Conservation (phyloP, 306 rosid genomes). For the Delonix regia region DNA sequence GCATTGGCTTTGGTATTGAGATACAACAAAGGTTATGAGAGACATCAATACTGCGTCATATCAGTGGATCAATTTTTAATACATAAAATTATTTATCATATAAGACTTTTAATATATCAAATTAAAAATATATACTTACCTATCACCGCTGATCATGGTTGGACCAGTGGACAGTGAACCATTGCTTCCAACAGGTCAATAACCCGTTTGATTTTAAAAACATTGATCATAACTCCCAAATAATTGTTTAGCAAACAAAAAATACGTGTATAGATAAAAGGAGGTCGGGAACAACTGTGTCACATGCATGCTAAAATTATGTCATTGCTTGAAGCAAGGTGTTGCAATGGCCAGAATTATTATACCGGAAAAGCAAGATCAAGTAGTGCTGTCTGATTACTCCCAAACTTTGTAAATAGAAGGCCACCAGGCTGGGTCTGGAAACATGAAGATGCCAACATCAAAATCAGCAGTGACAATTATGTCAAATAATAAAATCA, state of each 20-base stretch:
- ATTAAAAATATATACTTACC: too few species aligned
- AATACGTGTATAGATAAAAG: not conserved
- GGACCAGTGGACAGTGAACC: too few species aligned
- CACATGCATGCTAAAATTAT: slow-evolving; percentile 31
- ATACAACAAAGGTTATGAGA: too few species aligned
- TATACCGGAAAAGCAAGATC: slow-evolving; percentile 99
- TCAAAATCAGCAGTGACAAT: slow-evolving; percentile 26
- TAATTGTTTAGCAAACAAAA: not conserved
- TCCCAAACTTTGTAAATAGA: slow-evolving; percentile 88
- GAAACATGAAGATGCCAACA: slow-evolving; percentile 29
- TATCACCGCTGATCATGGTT: too few species aligned
- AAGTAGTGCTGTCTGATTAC: slow-evolving; percentile 91
- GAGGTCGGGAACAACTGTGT: not conserved
- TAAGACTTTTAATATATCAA: too few species aligned
- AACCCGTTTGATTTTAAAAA: too few species aligned
- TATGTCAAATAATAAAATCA: slow-evolving; percentile 11
- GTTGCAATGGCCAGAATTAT: slow-evolving; percentile 2
- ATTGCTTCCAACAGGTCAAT: too few species aligned
- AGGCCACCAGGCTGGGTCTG: slow-evolving; percentile 96
- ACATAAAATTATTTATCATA: too few species aligned
- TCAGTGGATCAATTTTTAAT: too few species aligned
- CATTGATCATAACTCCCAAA: not conserved
- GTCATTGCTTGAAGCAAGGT: not conserved
- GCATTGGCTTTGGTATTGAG: too few species aligned
- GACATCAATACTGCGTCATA: too few species aligned